These are phyloP conservation scores for Ballota nigra DNA, from an alignment of 257 asterid genomes.

Conservation along the genomic window DNA sequence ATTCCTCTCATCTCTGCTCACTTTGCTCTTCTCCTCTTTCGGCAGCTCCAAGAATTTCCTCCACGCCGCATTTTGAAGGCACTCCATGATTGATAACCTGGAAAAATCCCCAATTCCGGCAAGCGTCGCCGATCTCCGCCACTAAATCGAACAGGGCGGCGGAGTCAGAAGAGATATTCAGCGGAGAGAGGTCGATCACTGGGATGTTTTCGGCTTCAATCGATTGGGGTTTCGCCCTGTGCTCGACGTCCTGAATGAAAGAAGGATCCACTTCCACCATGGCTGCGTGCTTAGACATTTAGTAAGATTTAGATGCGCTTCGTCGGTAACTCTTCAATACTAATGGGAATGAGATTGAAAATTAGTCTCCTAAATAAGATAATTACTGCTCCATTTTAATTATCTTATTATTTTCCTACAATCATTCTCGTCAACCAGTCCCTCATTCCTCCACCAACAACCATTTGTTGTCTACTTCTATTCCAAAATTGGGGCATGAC, in stretches of 20 bases:
- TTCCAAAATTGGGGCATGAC: too few relatives aligned
- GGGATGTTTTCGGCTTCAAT: slow-evolving; percentile 35
- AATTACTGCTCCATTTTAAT: too few relatives aligned
- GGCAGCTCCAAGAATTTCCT: slow-evolving; percentile 35
- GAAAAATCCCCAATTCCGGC: slow-evolving; percentile 42
- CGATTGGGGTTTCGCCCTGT: slow-evolving; percentile 28
- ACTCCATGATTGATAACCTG: slow-evolving; percentile 47
- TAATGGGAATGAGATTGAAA: too few relatives aligned
- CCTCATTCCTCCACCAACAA: too few relatives aligned
- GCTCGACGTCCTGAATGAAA: slow-evolving; percentile 34
- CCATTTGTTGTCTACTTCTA: too few relatives aligned
- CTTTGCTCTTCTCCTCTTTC: slow-evolving; percentile 40
- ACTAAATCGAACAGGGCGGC: slow-evolving; percentile 5
- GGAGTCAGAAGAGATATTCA: not conserved
- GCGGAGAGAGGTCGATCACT: slow-evolving; percentile 36
- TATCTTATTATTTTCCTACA: too few relatives aligned
- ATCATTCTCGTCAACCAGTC: too few relatives aligned
- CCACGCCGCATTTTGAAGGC: slow-evolving; percentile 23
- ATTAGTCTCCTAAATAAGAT: too few relatives aligned
- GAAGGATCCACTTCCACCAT: slow-evolving; percentile 33
- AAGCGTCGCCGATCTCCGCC: slow-evolving; percentile 31
- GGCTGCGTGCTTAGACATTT: not conserved
- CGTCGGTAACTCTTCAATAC: too few relatives aligned
- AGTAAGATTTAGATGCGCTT: too few relatives aligned
- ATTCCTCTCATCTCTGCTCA: slow-evolving; percentile 30